phyloP scores from a whole-genome alignment of 805 yeast species.

The Kregervanrija delftensis region DNA sequence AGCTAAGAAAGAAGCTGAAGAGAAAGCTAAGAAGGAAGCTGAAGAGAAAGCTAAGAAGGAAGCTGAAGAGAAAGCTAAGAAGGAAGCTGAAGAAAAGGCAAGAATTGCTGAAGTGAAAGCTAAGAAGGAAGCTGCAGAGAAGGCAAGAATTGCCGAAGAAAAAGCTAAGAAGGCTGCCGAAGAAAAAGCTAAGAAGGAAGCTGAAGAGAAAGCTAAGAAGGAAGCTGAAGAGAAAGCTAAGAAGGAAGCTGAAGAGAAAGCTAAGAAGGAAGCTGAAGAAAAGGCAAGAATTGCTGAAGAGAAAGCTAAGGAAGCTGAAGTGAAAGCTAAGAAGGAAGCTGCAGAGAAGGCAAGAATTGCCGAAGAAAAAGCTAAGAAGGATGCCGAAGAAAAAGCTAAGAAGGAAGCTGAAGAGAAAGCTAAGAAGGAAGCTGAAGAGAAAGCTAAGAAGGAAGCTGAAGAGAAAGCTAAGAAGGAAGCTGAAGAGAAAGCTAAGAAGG shows the following conservation, averaged over 20 bases:
- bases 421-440: background rate
- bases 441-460: constrained; percentile 1
- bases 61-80: background rate
- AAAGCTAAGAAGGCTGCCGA: too few relatives aligned
- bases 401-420: background rate
- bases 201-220: too few relatives aligned
- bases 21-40: background rate
- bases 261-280: background rate
- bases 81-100: background rate
- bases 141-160: background rate
- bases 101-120: background rate
- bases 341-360: constrained; percentile 1
- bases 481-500: too few relatives aligned
- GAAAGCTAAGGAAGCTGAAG: background rate
- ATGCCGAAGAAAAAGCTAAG: background rate
- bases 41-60: too few relatives aligned
- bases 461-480: background rate
- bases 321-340: too few relatives aligned
- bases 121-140: background rate
- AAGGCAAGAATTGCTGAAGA: constrained; percentile 1
- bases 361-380: background rate
- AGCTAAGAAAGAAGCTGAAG: background rate
- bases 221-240: too few relatives aligned
- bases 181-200: too few relatives aligned
- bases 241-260: too few relatives aligned